phyloP scores from a whole-genome alignment of 106 monocot species.

The Amphibolis antarctica region DNA sequence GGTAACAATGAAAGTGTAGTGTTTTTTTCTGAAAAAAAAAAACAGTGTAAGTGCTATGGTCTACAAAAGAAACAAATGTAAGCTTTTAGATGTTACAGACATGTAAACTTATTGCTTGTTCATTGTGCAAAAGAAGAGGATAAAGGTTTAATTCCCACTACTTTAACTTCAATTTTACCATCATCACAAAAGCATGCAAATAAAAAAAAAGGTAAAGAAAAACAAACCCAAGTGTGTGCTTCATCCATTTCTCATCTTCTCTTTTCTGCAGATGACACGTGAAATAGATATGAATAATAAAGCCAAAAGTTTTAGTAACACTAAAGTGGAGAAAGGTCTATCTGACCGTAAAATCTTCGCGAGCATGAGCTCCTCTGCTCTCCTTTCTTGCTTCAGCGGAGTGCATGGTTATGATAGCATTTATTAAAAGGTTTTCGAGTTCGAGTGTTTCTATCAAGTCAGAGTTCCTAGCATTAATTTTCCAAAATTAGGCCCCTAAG shows the following conservation, averaged over 20 bases:
- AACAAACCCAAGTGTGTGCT: conserved; percentile 83
- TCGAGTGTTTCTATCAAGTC: conserved; percentile 91
- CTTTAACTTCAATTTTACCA: too few species aligned
- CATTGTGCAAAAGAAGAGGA: neutral
- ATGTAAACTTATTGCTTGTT: neutral
- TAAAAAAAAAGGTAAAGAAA: neutral
- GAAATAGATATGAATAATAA: conserved; percentile 6
- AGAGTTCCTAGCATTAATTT: conserved; percentile 52
- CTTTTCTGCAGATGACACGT: conserved; percentile 59
- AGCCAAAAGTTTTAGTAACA: too few species aligned
- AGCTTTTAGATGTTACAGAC: too few species aligned
- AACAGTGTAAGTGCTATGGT: too few species aligned
- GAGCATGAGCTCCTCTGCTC: conserved; percentile 98
- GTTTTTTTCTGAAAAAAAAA: too few species aligned
- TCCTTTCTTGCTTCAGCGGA: conserved; percentile 99
- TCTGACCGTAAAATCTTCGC: conserved; percentile 88
- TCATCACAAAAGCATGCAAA: too few species aligned
- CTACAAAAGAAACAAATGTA: too few species aligned
- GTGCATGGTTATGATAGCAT: conserved; percentile 94
- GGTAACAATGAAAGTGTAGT: too few species aligned
- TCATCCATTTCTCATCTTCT: conserved; percentile 97
- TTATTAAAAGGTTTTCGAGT: conserved; percentile 93
- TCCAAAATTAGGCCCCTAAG: neutral
- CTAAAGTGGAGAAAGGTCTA: neutral
- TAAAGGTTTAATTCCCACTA: too few species aligned